Evolutionary conservation across 495 filamentous ascomycete species (phyloP), one percentile per base, ranked within the genome.

Genomic region (Hapsidospora chrysogenum): DNA sequence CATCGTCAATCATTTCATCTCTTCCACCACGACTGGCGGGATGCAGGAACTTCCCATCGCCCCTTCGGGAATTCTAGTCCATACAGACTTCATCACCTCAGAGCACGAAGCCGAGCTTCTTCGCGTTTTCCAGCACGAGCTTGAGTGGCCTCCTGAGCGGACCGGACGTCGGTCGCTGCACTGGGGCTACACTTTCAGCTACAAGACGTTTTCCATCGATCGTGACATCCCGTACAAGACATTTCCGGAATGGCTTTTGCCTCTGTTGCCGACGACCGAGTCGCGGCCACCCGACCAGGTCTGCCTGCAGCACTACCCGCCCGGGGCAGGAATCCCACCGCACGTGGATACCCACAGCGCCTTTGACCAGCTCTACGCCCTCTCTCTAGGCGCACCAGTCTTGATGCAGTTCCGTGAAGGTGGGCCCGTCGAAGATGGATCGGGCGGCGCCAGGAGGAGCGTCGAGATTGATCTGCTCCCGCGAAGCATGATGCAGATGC

Each of bases 401-500:
- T 16, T 30, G 11, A 47, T 47, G 44, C 41, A 37, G 14, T 47
- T 47, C 21, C 38, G 40, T 11, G 36, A 36, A 5, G 35, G 42
- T 2, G 25, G 23, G 4, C 30, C 37, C 11, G n/a, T n/a, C n/a
- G 36, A 36, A 5, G 35, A 39, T 2, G 25, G 23, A 3, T 30
- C 37, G 16, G 23, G 23, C 23, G 23, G 11, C 6, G 23, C 23
- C 6, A 26, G 23, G 23, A 26, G 6, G 6, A 36, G 14, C 6
- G 37, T 46, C 4, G 41, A 46, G 15, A 26, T 46, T 19, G 44
- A 47, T 31, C 38, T 47, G 3, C 26, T 23, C 9, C 35, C 44
- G 2, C 36, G 44, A 31, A 41, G 44, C 31, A 47, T 47, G 44
- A 44, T 47, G 44, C 17, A 47, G 41, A 47, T 47, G 44, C 27